phyloP scores from a whole-genome alignment of 1,284 basidiomycete genomes.

The Puccinia brachypodii region DNA sequence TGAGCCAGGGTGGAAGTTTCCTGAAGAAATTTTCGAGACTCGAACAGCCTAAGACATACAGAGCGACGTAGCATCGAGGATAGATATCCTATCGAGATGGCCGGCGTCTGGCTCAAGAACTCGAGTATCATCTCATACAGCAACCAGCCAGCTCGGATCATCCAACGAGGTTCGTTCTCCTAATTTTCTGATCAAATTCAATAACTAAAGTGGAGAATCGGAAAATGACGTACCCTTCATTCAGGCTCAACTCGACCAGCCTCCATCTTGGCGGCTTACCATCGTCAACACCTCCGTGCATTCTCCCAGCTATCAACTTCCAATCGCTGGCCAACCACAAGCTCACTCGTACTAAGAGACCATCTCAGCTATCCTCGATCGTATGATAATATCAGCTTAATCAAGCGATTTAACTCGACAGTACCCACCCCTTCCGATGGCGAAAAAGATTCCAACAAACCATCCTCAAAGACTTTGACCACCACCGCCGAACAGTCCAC shows the following conservation, averaged over 20 bases:
- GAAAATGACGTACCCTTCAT: background rate
- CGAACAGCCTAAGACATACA: too few relatives aligned
- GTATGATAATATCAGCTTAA: background rate
- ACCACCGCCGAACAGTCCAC: background rate
- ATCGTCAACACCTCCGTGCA: background rate
- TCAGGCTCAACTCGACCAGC: background rate
- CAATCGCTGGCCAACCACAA: background rate
- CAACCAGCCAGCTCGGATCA: background rate
- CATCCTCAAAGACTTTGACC: background rate
- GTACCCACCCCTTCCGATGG: background rate
- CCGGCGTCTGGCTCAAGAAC: background rate
- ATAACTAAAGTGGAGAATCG: background rate
- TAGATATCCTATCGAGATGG: too few relatives aligned
- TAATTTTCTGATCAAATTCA: background rate
- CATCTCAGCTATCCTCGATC: slow-evolving; percentile 15
- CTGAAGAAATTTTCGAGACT: too few relatives aligned
- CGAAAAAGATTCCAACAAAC: slow-evolving; percentile 6
- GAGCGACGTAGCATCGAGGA: too few relatives aligned
- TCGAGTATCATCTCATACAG: background rate
- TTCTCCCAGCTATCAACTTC: background rate
- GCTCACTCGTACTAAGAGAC: background rate
- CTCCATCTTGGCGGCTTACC: background rate
- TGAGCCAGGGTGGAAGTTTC: too few relatives aligned
- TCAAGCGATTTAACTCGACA: slow-evolving; percentile 3
- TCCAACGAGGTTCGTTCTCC: background rate